Percentiles rank a stretch among this genome's conserved stretches.
Evolutionary conservation across 176 grass and related monocot species (phyloP).

Genomic region (Bonia amplexicaulis): DNA sequence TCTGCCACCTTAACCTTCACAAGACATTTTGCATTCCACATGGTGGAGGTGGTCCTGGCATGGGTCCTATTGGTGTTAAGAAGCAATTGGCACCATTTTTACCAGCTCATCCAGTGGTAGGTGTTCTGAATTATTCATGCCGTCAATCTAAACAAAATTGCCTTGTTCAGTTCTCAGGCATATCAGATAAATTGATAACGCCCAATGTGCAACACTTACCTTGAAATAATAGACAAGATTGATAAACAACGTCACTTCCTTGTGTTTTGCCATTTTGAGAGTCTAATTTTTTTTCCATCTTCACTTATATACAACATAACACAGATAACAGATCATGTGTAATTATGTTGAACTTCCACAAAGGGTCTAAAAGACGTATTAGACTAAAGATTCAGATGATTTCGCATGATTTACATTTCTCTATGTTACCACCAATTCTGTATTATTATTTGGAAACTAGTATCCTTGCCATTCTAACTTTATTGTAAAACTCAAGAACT

Average conservation of each 20-base stretch:
- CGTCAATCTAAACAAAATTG: constrained; percentile 3
- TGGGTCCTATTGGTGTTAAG: constrained; percentile 99
- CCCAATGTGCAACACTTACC: background rate
- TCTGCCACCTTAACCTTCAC: constrained; percentile 97
- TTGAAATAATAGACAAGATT: background rate
- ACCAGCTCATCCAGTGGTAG: constrained; percentile 97
- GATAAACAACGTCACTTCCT: background rate
- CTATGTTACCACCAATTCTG: background rate
- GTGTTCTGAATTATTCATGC: constrained; percentile 25
- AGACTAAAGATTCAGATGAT: background rate
- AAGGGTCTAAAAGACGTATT: background rate
- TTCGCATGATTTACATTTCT: background rate
- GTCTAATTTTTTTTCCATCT: background rate
- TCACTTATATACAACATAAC: background rate
- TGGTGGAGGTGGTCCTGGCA: constrained; percentile 97
- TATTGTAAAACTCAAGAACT: background rate
- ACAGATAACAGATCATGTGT: background rate
- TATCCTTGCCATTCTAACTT: background rate
- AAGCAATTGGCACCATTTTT: constrained; percentile 96
- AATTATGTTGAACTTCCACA: background rate
- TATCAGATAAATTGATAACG: background rate
- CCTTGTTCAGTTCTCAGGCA: background rate
- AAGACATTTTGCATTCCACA: constrained; percentile 99
- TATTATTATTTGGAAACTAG: background rate
- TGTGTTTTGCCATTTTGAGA: background rate